Evolutionary conservation across 1,284 basidiomycete species (phyloP), one percentile per base, ranked within the genome.

Genomic region (Cryptococcus depauperatus): DNA sequence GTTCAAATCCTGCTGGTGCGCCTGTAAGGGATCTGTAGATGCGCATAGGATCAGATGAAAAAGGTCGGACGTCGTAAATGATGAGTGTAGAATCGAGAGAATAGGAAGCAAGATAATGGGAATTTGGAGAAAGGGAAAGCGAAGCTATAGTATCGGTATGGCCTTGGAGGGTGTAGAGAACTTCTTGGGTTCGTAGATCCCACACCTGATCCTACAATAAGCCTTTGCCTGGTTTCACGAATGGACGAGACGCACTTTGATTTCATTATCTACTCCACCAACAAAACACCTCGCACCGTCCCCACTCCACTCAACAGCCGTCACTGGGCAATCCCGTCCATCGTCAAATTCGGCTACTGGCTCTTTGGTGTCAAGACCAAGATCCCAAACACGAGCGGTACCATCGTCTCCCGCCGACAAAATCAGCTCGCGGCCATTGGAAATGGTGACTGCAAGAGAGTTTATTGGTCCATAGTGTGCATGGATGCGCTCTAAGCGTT

Each of bases 391-490:
- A 45, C 84, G 79, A 21, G 92, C 86, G 0, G 82, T 81, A 1
- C 88, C 87, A 60, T 96, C 91, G 62, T 96, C 91, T 18, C 84
- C 83, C 10, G 81, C 90, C 1, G 85, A 89, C 6, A 80, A 82
- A 18, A 93, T 66, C 27, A 93, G 77, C 66, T 92, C 90, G 22
- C 68, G 46, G 7, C 72, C 73, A 0, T 83, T 80, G 2, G 85
- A 87, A 11, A 83, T 82, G 68, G 90, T 77, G 22, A 85, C 87
- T 46, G 91, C 86, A n/a, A 95, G 72, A 8, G 80, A 74, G 67
- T 95, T 95, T 71, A 93, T 79, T 49, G 93, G 84, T 41, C 85
- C 89, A 48, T 80, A 79, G 68, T 95, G 90, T 0, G 86, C 89
- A 4, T 59, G 49, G 47, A 67, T 69, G 26, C 58, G 54, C 4